Base-by-base conservation (phyloP, 2,329 filamentous ascomycete species). In the Paracorniculantispora psalliotae region DNA sequence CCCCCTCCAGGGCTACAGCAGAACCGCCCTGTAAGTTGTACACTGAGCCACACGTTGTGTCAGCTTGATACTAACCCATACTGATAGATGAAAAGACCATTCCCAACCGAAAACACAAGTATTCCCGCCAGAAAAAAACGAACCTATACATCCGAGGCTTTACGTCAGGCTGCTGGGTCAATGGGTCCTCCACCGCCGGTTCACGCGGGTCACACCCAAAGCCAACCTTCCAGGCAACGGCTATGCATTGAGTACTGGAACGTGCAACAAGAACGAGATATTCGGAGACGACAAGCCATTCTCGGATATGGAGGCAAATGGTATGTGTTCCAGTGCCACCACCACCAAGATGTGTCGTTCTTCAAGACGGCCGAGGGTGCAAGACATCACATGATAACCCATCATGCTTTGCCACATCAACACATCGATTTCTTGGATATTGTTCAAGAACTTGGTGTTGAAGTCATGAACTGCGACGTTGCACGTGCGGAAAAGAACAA, bases 251-350 rank as follows among this genome's bases (percentile, higher is more conserved):
- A 59, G 9, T 6, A 55, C 2, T 23, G 35, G 26, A 28, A 59
- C 9, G 30, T 59, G 17, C 48, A 46, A 2, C 35, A 44, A 25
- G 51, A 56, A 13, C n/a, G 1, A 4, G 19, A 59, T 7, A 12
- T 33, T 1, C 33, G 28, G 8, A 25, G 21, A 10, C 28, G 51
- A 21, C 58, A 59, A n/a, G 44, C 44, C 5, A 55, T 59, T 26
- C 26, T 55, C 10, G 39, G 21, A 3, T 59, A 48, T 23, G 35
- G 44, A n/a, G 51, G 58, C 15, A 55, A 59, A n/a, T 59, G 51
- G 50, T 59, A 55, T 13, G 58, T 59, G 19, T 59, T 59, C 15
- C 44, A 46, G 13, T 59, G 58, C 19, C 26, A 59, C 35, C 44
- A 43, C 15, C 58, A 59, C n/a, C n/a, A 17, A 15, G 35, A 59